Evolutionary conservation across 2,329 filamentous ascomycete genomes (phyloP).

Genomic region (Xylariaceae sp.): DNA sequence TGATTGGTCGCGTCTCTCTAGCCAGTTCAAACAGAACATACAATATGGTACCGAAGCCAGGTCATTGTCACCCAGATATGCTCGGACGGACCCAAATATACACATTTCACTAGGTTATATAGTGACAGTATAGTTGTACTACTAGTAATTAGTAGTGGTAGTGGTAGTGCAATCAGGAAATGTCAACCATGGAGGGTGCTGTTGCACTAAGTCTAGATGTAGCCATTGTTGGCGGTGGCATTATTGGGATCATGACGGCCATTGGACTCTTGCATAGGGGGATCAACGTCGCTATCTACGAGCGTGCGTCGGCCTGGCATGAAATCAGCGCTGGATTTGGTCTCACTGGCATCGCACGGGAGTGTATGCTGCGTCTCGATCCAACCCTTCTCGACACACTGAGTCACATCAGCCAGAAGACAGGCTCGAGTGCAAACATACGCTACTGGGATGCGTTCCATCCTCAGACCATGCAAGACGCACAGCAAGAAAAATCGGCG

Average conservation of each 20-base stretch:
- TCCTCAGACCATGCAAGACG: neutral
- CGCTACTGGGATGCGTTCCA: neutral
- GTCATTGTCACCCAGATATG: too few relatives aligned
- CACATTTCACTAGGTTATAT: too few relatives aligned
- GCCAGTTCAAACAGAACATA: too few relatives aligned
- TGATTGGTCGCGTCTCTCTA: too few relatives aligned
- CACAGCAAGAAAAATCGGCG: neutral
- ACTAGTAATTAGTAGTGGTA: too few relatives aligned
- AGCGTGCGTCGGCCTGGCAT: conserved; percentile 45
- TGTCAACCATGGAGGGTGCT: too few relatives aligned
- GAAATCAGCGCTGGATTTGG: conserved; percentile 55
- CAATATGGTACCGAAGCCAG: too few relatives aligned
- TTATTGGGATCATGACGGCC: conserved; percentile 51
- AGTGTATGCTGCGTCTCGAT: conserved; percentile 33
- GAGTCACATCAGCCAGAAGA: neutral
- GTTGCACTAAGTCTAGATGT: conserved; percentile 32
- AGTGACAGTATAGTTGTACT: too few relatives aligned
- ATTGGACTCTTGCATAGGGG: conserved; percentile 48
- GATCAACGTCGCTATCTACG: conserved; percentile 49
- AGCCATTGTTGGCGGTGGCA: conserved; percentile 56
- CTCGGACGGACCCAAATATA: too few relatives aligned
- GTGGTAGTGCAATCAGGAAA: too few relatives aligned
- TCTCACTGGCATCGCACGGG: conserved; percentile 51
- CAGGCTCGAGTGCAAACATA: neutral
- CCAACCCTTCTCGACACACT: neutral